phyloP scores from a whole-genome alignment of 306 rosid genomes.

The Datisca glomerata region DNA sequence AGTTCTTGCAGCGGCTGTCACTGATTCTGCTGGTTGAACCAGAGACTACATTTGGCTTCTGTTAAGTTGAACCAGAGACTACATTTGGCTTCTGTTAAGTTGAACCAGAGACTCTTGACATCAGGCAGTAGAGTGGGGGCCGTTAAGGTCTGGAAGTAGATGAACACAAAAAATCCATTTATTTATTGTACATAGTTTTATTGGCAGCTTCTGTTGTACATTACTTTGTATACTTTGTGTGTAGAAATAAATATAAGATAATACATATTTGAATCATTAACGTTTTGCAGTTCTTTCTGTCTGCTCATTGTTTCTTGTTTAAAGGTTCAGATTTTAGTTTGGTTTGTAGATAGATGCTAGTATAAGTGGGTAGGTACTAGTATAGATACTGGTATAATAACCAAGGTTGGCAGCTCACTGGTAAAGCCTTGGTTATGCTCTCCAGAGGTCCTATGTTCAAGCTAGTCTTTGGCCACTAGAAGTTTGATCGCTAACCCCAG shows the following conservation, averaged over 20 bases:
- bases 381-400: no score
- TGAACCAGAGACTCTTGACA: conserved; percentile 74
- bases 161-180: conserved; percentile 6
- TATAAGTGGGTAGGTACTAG: no score
- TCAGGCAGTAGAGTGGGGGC: conserved; percentile 94
- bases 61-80: conserved; percentile 92
- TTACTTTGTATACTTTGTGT: conserved; percentile 1
- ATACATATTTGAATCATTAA: no score
- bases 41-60: conserved; percentile 77
- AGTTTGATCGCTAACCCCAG: no score
- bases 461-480: no score
- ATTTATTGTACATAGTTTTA: conserved; percentile 34
- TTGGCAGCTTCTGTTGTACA: conserved; percentile 21
- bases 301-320: no score
- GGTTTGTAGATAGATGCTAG: no score
- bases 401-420: no score
- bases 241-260: background rate
- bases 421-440: no score
- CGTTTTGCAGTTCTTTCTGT: no score
- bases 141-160: conserved; percentile 90
- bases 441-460: no score
- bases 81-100: conserved; percentile 83
- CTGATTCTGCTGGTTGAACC: conserved; percentile 87
- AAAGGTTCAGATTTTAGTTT: no score
- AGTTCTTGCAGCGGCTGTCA: conserved; percentile 78